Conservation (phyloP, 768 basidiomycete species). For the Psilocybe tampanensis region DNA sequence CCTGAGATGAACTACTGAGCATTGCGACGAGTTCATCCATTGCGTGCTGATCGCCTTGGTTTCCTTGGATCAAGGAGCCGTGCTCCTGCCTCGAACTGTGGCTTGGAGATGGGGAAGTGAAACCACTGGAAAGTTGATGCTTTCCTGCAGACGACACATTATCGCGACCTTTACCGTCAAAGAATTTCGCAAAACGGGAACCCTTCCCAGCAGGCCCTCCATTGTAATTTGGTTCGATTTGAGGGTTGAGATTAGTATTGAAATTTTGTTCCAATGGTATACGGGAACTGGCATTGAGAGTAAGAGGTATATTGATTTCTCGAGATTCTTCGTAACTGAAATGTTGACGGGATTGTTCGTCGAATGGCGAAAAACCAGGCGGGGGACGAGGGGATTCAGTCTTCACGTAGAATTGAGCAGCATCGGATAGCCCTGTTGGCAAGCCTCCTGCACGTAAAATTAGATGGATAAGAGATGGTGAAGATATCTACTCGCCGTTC, state of each 20-base stretch:
- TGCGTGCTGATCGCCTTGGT: constrained; percentile 53
- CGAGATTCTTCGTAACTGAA: constrained; percentile 17
- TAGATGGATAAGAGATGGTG: background rate
- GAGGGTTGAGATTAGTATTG: constrained; percentile 18
- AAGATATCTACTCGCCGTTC: constrained; percentile 25
- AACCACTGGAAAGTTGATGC: constrained; percentile 36
- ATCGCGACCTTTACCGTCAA: constrained; percentile 71
- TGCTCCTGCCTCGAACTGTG: constrained; percentile 51
- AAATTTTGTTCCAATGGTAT: constrained; percentile 21
- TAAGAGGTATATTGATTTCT: constrained; percentile 12
- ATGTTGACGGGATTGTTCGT: constrained; percentile 40
- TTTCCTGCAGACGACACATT: constrained; percentile 33
- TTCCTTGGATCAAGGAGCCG: constrained; percentile 35
- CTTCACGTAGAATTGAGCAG: constrained; percentile 18
- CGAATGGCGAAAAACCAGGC: constrained; percentile 58
- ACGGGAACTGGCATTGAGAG: constrained; percentile 19
- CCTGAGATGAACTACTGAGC: constrained; percentile 77
- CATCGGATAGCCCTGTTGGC: constrained; percentile 8
- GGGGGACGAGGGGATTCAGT: constrained; percentile 29
- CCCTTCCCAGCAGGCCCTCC: constrained; percentile 64
- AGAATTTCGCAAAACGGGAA: constrained; percentile 87
- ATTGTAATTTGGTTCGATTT: constrained; percentile 34
- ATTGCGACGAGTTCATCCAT: constrained; percentile 85
- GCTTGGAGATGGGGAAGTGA: constrained; percentile 48
- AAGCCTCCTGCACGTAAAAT: constrained; percentile 11